These are phyloP conservation scores for Cyphellophora attinorum DNA, from an alignment of 2,329 filamentous ascomycete species.

Conservation along the genomic window DNA sequence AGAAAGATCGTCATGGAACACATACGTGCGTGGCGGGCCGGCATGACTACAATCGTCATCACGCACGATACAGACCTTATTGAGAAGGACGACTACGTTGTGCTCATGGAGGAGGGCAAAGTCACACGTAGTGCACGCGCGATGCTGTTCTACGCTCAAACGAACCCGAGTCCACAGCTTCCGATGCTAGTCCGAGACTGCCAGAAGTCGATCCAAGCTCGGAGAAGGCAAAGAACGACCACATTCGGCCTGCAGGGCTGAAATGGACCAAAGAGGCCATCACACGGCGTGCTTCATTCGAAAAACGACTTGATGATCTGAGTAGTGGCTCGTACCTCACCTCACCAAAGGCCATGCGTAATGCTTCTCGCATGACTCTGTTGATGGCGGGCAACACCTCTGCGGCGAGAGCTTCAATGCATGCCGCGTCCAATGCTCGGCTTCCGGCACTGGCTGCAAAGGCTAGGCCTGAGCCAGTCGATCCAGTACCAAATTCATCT, in stretches of 20 bases:
- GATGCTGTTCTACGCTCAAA: no score
- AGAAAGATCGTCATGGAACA: slow-evolving; percentile 60
- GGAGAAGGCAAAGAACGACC: no score
- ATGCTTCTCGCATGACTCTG: background rate
- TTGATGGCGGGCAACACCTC: no score
- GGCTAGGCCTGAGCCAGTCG: no score
- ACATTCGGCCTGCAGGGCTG: background rate
- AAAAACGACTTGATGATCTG: background rate
- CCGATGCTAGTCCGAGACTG: no score
- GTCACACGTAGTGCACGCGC: slow-evolving; percentile 62
- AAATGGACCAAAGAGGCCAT: background rate
- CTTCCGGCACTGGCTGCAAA: no score
- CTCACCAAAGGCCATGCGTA: background rate
- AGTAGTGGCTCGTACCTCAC: background rate
- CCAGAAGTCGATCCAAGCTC: no score
- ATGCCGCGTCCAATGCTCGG: no score
- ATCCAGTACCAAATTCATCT: no score
- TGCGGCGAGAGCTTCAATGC: no score
- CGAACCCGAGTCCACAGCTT: no score
- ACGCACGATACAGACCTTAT: slow-evolving; percentile 84
- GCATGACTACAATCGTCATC: slow-evolving; percentile 84
- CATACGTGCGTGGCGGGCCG: slow-evolving; percentile 65
- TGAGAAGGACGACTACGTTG: slow-evolving; percentile 61
- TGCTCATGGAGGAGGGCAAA: slow-evolving; percentile 61
- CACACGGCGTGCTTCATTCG: background rate